Conservation (phyloP, 1,284 basidiomycete genomes). For the Pascua sp. region DNA sequence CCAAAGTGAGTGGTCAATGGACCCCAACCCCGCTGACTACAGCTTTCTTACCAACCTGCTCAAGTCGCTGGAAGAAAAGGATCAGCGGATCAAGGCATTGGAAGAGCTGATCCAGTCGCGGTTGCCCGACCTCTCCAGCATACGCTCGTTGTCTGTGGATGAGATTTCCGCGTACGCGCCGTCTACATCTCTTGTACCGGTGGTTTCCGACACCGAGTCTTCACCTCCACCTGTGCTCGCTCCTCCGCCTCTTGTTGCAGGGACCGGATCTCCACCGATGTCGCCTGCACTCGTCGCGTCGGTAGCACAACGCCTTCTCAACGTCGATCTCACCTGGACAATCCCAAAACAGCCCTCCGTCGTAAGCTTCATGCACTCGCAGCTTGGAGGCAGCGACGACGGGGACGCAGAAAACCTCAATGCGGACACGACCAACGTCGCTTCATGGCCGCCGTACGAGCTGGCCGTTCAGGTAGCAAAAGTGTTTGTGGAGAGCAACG, state of each 20-base stretch:
- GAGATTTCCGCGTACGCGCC: neutral
- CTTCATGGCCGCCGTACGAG: slow-evolving; percentile 9
- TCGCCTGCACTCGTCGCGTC: neutral
- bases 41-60: slow-evolving; percentile 13
- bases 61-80: slow-evolving; percentile 10
- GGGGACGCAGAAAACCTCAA: neutral
- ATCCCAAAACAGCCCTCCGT: slow-evolving; percentile 1
- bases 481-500: slow-evolving; percentile 6
- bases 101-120: slow-evolving; percentile 4
- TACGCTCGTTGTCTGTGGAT: neutral
- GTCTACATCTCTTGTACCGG: neutral
- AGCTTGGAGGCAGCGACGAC: slow-evolving; percentile 1
- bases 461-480: slow-evolving; percentile 4
- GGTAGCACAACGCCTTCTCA: neutral
- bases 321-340: slow-evolving; percentile 2
- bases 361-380: slow-evolving; percentile 2
- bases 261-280: slow-evolving; percentile 1
- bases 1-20: slow-evolving; percentile 5
- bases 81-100: slow-evolving; percentile 3
- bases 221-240: neutral
- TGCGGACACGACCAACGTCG: neutral
- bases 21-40: neutral
- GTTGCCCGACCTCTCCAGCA: neutral
- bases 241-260: slow-evolving; percentile 1
- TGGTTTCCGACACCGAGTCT: neutral